A percentile compares a stretch with the other conserved stretches of the same genome.
Conservation (phyloP, 805 yeast genomes). For the Nakazawaea wickerhamii region DNA sequence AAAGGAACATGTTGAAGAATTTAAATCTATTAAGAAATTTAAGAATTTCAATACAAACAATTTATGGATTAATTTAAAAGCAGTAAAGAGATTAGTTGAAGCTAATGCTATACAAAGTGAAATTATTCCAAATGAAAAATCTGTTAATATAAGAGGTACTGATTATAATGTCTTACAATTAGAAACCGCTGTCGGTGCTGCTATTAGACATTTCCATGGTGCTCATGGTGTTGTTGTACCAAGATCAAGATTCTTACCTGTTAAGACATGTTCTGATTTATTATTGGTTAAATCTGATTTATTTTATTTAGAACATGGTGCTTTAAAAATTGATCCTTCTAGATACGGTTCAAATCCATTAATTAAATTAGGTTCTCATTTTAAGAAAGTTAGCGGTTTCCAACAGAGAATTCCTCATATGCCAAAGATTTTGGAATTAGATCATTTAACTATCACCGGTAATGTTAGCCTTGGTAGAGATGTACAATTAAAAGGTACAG, state of each 20-base stretch:
- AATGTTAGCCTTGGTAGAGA: constrained; percentile 87
- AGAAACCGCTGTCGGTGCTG: constrained; percentile 99
- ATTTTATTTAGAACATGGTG: constrained; percentile 87
- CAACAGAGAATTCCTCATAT: constrained; percentile 87
- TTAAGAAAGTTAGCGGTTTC: constrained; percentile 91
- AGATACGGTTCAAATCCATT: constrained; percentile 92
- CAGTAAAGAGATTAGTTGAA: constrained; percentile 89
- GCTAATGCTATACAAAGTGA: constrained; percentile 78
- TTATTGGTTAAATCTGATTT: constrained; percentile 92
- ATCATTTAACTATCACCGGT: constrained; percentile 96
- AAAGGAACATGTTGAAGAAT: constrained; percentile 96
- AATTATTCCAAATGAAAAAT: constrained; percentile 91
- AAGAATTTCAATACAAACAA: constrained; percentile 98
- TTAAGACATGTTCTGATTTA: constrained; percentile 94
- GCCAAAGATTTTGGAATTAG: constrained; percentile 94
- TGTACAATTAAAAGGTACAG: constrained; percentile 93
- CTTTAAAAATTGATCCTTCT: constrained; percentile 73
- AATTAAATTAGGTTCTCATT: constrained; percentile 93
- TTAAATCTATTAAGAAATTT: constrained; percentile 95
- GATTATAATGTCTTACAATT: constrained; percentile 88
- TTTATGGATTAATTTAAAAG: constrained; percentile 93
- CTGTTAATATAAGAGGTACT: constrained; percentile 68
- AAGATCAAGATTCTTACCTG: constrained; percentile 96
- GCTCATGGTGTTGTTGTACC: constrained; percentile 99
- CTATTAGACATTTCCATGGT: constrained; percentile 89